These are phyloP conservation scores for Xerocomus tenax DNA, from an alignment of 1,284 basidiomycete species.

Conservation along the genomic window DNA sequence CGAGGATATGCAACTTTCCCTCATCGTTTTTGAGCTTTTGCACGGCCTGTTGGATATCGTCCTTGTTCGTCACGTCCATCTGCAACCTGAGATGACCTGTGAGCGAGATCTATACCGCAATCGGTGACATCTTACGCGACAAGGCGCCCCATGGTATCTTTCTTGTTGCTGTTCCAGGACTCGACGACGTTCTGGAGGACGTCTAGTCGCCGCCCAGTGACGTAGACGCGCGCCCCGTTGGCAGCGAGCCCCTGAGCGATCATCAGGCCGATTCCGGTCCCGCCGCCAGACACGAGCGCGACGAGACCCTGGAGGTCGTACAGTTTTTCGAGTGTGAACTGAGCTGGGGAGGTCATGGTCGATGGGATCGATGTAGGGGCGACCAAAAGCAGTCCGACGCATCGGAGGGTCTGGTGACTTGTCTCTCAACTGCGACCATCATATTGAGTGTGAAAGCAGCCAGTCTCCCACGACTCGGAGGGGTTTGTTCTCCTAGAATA, in stretches of 20 bases:
- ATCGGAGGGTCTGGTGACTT: neutral
- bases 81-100: conserved; percentile 37
- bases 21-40: conserved; percentile 38
- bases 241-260: conserved; percentile 67
- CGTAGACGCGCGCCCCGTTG: conserved; percentile 76
- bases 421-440: no score
- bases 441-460: no score
- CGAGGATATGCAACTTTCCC: conserved; percentile 66
- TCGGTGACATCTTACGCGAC: conserved; percentile 43
- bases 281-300: conserved; percentile 72
- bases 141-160: conserved; percentile 38
- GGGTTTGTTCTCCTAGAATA: no score
- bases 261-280: conserved; percentile 72
- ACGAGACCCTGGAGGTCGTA: conserved; percentile 54
- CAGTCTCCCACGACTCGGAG: neutral
- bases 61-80: conserved; percentile 65
- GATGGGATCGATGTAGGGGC: neutral
- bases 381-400: neutral
- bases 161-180: conserved; percentile 39
- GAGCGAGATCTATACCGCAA: conserved; percentile 1
- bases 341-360: conserved; percentile 22
- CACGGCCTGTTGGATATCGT: conserved; percentile 53
- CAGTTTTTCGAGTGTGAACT: conserved; percentile 34
- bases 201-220: conserved; percentile 58
- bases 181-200: conserved; percentile 50